phyloP scores from a whole-genome alignment of 2,329 filamentous ascomycete genomes.

The Fusarium sp. region DNA sequence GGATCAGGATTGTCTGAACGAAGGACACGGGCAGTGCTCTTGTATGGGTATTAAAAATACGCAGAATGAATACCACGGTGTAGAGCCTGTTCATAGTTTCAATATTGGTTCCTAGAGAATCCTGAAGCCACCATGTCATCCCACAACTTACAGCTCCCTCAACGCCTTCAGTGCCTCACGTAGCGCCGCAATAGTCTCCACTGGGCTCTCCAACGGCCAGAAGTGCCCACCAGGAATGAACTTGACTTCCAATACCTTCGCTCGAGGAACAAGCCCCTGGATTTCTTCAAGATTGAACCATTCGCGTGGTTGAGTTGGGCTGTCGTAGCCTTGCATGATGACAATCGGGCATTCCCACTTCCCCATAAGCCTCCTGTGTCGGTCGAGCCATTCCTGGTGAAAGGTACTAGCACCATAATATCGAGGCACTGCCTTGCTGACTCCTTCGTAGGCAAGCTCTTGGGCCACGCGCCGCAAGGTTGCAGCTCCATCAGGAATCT shows the following conservation, averaged over 20 bases:
- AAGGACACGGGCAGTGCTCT: background rate
- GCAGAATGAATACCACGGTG: rapidly evolving
- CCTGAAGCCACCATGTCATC: background rate
- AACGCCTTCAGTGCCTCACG: background rate
- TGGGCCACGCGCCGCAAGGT: background rate
- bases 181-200: background rate
- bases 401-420: slow-evolving; percentile 8
- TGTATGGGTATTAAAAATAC: background rate
- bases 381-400: slow-evolving; percentile 12
- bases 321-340: slow-evolving; percentile 3
- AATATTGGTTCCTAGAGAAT: too few species aligned
- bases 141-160: too few species aligned
- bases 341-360: slow-evolving; percentile 1
- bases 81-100: rapidly evolving
- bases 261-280: background rate
- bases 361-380: background rate
- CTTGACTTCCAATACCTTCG: background rate
- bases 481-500: background rate
- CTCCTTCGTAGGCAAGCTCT: slow-evolving; percentile 5
- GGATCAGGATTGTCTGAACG: background rate
- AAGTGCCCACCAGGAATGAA: background rate
- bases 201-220: background rate
- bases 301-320: slow-evolving; percentile 6
- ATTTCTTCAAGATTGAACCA: slow-evolving; percentile 3
- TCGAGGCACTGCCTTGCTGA: slow-evolving; percentile 1